A percentile compares a stretch with the other conserved stretches of the same genome.
These are phyloP conservation scores for Pseudophaeomoniella oleicola DNA, from an alignment of 2,329 filamentous ascomycete species.

Conservation along the genomic window DNA sequence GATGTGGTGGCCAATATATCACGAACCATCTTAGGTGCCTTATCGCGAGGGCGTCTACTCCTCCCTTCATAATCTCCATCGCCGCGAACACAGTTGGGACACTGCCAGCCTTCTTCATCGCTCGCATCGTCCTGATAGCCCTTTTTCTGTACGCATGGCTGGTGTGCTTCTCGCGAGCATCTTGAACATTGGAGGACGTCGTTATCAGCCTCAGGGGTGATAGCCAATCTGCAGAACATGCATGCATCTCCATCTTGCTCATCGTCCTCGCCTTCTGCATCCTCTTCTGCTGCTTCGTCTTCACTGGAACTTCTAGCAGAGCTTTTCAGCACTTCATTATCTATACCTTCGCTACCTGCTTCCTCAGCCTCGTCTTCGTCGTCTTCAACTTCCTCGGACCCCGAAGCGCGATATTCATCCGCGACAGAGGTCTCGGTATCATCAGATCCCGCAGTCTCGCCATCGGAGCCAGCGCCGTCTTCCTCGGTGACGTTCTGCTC, in stretches of 20 bases:
- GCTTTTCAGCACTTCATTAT: no score
- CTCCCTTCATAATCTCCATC: background rate
- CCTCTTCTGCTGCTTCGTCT: background rate
- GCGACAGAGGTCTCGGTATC: constrained; percentile 24
- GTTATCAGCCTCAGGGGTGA: no score
- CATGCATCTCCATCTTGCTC: no score
- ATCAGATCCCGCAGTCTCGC: constrained; percentile 21
- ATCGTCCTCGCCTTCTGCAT: background rate
- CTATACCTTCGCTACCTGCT: constrained; percentile 30
- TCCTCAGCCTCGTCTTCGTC: constrained; percentile 35
- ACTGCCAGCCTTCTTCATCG: no score
- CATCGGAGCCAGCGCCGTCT: constrained; percentile 27
- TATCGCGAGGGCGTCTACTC: background rate
- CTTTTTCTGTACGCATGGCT: no score
- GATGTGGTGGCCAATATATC: background rate
- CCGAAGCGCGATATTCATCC: constrained; percentile 26
- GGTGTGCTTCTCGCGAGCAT: no score
- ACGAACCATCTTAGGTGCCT: background rate
- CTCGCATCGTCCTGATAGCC: no score
- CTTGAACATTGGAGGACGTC: background rate
- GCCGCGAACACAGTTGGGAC: constrained; percentile 37
- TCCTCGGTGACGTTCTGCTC: constrained; percentile 11
- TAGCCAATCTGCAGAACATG: no score
- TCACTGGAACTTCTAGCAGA: no score
- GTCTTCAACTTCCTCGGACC: constrained; percentile 39